Base-by-base conservation (phyloP, 1,139 yeast genomes). In the Kodamaea fungicola region DNA sequence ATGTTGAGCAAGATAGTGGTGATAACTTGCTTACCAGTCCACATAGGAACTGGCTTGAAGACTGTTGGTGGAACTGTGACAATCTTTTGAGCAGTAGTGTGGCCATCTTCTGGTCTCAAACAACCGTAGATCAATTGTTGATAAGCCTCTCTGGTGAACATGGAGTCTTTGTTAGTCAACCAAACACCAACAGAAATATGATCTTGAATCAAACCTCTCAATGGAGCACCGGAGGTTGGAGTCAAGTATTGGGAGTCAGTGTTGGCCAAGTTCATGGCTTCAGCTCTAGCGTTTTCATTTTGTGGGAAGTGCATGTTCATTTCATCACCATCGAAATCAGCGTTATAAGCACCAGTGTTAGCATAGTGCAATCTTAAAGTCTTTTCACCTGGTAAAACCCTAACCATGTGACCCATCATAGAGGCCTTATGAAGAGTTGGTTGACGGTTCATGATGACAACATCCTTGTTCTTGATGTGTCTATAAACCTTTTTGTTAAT, bases 301-400 rank as follows among this genome's bases (percentile, higher is more conserved):
- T 94, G 99, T 23, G 99, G 99, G 74, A 94, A 92, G 68, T 94
- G 99, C 97, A 94, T 85, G 61, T 94, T 94, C 99, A 94, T 94
- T 71, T 94, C 99, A 67, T 94, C 99, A 71, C 99, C 99, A 69
- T 94, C 99, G 56, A 94, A 94, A 77, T 94, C 99, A 30, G 98
- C 98, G 63, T 92, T 94, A 66, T 89, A 89, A 37, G 98, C 97
- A 69, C 97, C 97, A 33, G 98, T 94, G 62, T 94, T 94, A 51
- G 99, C 98, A 63, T 94, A 94, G 64, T 94, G 99, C 62, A 94
- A 74, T 60, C 99, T 80, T 52, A 94, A 73, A 3, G 98, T 94
- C 71, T 94, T 94, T 59, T 94, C 98, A 44, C 96, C 95, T 3
- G 97, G 98, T 52, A 94, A 74, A 28, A 94, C 97, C 54, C 97